Conservation (phyloP, 2,329 filamentous ascomycete species). For the Moelleriella libera region DNA sequence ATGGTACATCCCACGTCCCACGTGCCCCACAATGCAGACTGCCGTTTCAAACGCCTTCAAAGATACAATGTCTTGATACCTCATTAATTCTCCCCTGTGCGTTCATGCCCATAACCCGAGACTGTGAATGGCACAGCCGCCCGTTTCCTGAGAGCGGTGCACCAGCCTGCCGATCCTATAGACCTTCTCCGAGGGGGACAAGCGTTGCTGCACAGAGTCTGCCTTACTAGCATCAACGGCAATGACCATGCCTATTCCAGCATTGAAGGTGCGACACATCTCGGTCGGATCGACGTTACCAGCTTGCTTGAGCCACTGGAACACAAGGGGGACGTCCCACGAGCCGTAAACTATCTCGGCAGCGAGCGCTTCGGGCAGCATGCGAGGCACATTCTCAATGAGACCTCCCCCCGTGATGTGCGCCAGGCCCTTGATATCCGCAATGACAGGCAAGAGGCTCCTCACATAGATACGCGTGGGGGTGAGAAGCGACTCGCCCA, state of each 20-base stretch:
- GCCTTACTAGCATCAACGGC: slow-evolving; percentile 57
- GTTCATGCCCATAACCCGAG: slow-evolving; percentile 17
- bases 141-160: slow-evolving; percentile 27
- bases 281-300: slow-evolving; percentile 62
- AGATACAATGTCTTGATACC: too few species aligned
- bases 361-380: slow-evolving; percentile 66
- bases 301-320: slow-evolving; percentile 68
- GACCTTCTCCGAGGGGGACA: slow-evolving; percentile 60
- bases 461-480: slow-evolving; percentile 93
- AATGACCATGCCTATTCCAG: slow-evolving; percentile 85
- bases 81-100: background rate
- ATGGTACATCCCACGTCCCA: too few species aligned
- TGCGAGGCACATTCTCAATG: slow-evolving; percentile 85
- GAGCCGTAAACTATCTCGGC: slow-evolving; percentile 65
- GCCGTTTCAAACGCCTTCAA: too few species aligned
- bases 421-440: slow-evolving; percentile 76
- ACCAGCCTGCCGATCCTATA: slow-evolving; percentile 62
- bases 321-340: slow-evolving; percentile 68
- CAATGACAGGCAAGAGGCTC: slow-evolving; percentile 52
- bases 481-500: slow-evolving; percentile 70
- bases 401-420: slow-evolving; percentile 96
- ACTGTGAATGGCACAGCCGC: slow-evolving; percentile 19
- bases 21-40: too few species aligned
- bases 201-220: slow-evolving; percentile 40
- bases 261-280: slow-evolving; percentile 91